phyloP scores from a whole-genome alignment of 2,329 filamentous ascomycete species.

The Thielaviopsis ethacetica region DNA sequence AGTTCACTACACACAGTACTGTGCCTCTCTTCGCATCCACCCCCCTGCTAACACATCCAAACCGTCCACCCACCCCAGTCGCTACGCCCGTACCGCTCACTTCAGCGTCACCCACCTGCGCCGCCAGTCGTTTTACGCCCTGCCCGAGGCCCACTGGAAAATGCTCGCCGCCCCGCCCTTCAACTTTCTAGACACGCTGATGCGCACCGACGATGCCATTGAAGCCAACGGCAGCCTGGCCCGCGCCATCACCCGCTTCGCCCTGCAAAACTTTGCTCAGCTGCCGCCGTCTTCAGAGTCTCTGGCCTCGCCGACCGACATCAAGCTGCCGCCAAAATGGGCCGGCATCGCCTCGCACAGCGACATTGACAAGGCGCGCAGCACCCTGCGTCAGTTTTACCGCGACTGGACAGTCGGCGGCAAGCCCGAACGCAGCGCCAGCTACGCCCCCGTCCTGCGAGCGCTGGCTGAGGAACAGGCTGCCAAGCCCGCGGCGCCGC shows the following conservation, averaged over 20 bases:
- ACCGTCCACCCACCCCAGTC: constrained; percentile 30
- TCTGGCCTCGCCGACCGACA: constrained; percentile 16
- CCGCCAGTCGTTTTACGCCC: constrained; percentile 81
- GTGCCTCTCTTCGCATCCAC: too few relatives aligned
- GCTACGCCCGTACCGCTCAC: constrained; percentile 73
- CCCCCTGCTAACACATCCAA: neutral
- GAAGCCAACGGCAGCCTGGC: constrained; percentile 75
- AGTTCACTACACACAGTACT: too few relatives aligned
- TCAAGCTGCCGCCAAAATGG: constrained; percentile 46
- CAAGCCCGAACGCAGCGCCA: constrained; percentile 52
- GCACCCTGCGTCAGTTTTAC: constrained; percentile 84
- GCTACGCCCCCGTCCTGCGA: constrained; percentile 56
- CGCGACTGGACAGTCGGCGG: constrained; percentile 85
- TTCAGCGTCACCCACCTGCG: constrained; percentile 82
- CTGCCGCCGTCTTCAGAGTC: constrained; percentile 4
- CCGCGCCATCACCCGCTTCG: constrained; percentile 56
- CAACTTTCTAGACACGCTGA: constrained; percentile 62
- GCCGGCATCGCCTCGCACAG: constrained; percentile 49
- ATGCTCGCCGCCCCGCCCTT: constrained; percentile 70
- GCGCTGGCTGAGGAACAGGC: constrained; percentile 39
- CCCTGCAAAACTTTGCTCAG: constrained; percentile 44
- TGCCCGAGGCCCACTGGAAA: constrained; percentile 70
- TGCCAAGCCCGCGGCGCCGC: constrained; percentile 16
- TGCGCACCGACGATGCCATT: constrained; percentile 71
- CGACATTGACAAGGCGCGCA: constrained; percentile 82